Base-by-base conservation (phyloP, 257 asterid species). In the Capsicum rhomboideum region DNA sequence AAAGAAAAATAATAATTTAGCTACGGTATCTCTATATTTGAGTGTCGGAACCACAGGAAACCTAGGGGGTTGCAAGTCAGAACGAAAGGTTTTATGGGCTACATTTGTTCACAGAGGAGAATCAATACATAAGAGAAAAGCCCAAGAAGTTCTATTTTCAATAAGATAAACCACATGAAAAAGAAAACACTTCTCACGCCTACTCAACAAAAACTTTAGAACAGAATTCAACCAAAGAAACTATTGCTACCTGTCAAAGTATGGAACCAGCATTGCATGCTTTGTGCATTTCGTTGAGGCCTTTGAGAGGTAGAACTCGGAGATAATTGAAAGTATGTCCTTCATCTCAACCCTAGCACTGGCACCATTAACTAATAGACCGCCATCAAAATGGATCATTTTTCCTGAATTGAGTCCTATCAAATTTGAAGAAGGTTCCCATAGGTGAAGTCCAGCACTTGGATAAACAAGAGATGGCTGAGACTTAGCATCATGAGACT, bases 251-350 rank as follows among this genome's bases (percentile, higher is more conserved):
- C 99, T 91, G 88, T 93, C 97, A 44, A 97, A 97, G 89, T 87
- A 94, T 14, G 99, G 99, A 85, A 97, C 99, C 85, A 97, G 83
- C 96, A 94, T 81, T 18, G 97, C 72, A 82, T 83, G 97, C 89
- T 89, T 93, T 74, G 87, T 86, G 58, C 90, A 86, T 74, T 91
- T 93, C 26, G 55, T 88, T 10, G 94, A 59, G 85, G 72, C 86
- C 86, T 86, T 92, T 44, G 89, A 72, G 28, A 85, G 82, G 87
- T 86, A 85, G 52, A 90, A 72, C 75, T 90, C 90, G 54, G 93
- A 85, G 58, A 93, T 87, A 53, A 87, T 82, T 10, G 95, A 85
- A 82, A 92, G 87, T 17, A 92, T 77, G 64, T 92, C 92, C 67
- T 85, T 88, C 91, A 88, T 86, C 86, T 91, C 91, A 64, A 72